Evolutionary conservation across 805 yeast genomes (phyloP), one percentile per base, ranked within the genome.

Genomic region (Starmera dryadoides): DNA sequence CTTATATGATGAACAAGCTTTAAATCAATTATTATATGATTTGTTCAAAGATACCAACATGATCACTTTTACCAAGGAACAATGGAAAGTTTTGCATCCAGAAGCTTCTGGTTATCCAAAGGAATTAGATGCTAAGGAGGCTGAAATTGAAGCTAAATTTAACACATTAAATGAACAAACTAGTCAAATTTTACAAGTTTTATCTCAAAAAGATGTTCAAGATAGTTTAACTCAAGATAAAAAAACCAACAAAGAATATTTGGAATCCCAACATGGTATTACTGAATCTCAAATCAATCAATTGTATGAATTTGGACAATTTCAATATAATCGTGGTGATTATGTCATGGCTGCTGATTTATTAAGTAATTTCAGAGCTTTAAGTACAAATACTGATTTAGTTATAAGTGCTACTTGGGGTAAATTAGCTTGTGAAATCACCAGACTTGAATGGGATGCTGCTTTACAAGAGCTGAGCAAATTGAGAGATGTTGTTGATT

Each of bases 321-420:
- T 75, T 49, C 80, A 77, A 56, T 78, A 75, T 59, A 73, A 75
- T 59, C 68, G 78, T 56, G 84, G 84, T 47, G 77, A 76, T 51
- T 78, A 77, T 56, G 70, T 59, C 42, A 68, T 71, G 63, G 79
- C 82, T 6, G 67, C 77, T 25, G 82, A 78, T 53, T 59, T 77
- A 39, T 60, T 77, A 47, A 70, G 69, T 49, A 78, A 75, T 54
- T 78, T 77, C 55, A 63, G 80, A 55, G 66, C 73, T 12, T 60
- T 78, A 17, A 74, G 81, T 9, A 69, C 73, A 17, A 69, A 76
- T 56, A 59, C 60, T 43, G 74, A 73, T 21, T 58, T 70, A 43
- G 66, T 71, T 45, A 55, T 71, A 40, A 71, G 75, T 43, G 78
- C 81, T 17, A 75, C 82, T 4, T 80, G 86, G 85, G 86, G 86